phyloP scores from a whole-genome alignment of 768 basidiomycete species.

The Suillus placidus region DNA sequence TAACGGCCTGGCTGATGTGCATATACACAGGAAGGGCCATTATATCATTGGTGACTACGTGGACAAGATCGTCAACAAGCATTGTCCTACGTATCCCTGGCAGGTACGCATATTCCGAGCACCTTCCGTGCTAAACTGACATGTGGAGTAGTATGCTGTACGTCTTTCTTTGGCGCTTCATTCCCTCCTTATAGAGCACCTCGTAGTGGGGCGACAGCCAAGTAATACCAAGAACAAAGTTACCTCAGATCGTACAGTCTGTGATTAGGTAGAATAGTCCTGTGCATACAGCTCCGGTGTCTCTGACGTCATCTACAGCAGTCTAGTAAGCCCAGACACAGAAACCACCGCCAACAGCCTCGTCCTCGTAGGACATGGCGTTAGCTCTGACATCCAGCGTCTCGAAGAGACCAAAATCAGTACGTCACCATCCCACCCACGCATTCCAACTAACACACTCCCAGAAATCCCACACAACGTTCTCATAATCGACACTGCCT shows the following conservation, averaged over 20 bases:
- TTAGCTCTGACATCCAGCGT: slow-evolving; percentile 56
- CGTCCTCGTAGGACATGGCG: slow-evolving; percentile 69
- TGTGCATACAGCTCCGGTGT: slow-evolving; percentile 8
- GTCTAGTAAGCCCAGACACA: slow-evolving; percentile 74
- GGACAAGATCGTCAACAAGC: slow-evolving; percentile 65
- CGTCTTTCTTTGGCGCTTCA: slow-evolving; percentile 26
- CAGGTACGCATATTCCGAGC: slow-evolving; percentile 51
- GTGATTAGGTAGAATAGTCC: slow-evolving; percentile 58
- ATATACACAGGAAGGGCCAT: slow-evolving; percentile 57
- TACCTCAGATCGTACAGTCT: slow-evolving; percentile 73
- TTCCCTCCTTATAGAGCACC: slow-evolving; percentile 7
- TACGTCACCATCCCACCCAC: slow-evolving; percentile 37
- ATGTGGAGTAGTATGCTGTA: slow-evolving; percentile 60
- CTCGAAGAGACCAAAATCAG: slow-evolving; percentile 83
- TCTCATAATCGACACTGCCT: slow-evolving; percentile 64
- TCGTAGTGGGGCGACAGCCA: slow-evolving; percentile 79
- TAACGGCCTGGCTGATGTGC: slow-evolving; percentile 16
- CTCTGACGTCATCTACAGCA: slow-evolving; percentile 43
- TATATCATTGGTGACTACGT: slow-evolving; percentile 72
- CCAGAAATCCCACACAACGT: slow-evolving; percentile 76
- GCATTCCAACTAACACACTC: not conserved
- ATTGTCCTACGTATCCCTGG: slow-evolving; percentile 69
- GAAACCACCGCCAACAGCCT: slow-evolving; percentile 71
- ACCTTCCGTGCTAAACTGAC: slow-evolving; percentile 19
- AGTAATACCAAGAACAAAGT: slow-evolving; percentile 61